Conservation (phyloP, 352 stramenopile genomes). For the Thraustochytrium sp. region DNA sequence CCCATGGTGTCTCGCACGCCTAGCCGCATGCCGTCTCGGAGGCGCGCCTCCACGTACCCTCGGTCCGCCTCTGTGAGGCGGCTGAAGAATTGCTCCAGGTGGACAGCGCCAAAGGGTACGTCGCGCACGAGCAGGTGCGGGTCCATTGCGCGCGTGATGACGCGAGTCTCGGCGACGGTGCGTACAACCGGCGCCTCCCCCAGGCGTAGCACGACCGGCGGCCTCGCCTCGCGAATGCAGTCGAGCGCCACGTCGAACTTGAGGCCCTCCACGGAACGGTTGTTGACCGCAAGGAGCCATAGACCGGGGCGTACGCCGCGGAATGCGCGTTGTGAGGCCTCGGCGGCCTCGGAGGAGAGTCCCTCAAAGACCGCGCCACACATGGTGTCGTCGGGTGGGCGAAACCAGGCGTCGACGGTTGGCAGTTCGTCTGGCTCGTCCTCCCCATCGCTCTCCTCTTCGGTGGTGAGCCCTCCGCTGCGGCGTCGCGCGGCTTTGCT, state of each 20-base stretch:
- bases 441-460: too few relatives aligned
- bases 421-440: too few relatives aligned
- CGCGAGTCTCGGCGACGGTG: neutral
- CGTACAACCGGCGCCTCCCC: neutral
- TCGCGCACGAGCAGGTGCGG: neutral
- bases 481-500: too few relatives aligned
- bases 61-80: neutral
- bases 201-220: neutral
- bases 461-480: too few relatives aligned
- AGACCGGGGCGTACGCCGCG: neutral
- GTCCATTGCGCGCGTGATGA: neutral
- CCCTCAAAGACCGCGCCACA: neutral
- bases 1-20: neutral
- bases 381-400: neutral
- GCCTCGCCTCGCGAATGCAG: neutral
- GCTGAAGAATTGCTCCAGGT: neutral
- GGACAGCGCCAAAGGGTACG: neutral
- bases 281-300: neutral
- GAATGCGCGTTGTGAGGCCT: neutral
- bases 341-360: neutral
- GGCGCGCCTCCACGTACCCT: neutral
- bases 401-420: conserved; percentile 2
- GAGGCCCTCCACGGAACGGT: neutral
- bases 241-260: neutral
- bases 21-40: neutral